Evolutionary conservation across 2,329 filamentous ascomycete genomes (phyloP).

Genomic region (Colletotrichum costaricense): DNA sequence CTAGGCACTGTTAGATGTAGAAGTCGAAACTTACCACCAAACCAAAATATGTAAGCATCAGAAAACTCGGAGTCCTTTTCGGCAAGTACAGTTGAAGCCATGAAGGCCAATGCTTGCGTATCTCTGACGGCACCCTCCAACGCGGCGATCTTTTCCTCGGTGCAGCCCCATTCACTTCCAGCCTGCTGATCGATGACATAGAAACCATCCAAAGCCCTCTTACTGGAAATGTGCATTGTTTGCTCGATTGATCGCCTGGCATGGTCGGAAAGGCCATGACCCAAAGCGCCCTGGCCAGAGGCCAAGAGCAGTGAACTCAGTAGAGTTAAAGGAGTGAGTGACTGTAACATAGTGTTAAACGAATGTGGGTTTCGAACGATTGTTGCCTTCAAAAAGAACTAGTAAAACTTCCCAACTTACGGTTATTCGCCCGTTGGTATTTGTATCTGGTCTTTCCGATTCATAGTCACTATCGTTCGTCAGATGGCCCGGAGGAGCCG

Average conservation of each 20-base stretch:
- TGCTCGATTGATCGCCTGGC: neutral
- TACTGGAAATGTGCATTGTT: neutral
- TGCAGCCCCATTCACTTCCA: constrained; percentile 3
- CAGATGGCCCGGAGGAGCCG: neutral
- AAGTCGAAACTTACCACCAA: neutral
- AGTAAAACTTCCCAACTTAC: neutral
- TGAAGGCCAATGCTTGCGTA: neutral
- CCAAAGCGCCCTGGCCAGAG: neutral
- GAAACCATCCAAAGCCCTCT: neutral
- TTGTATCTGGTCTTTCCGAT: neutral
- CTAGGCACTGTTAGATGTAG: neutral
- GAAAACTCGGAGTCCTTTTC: neutral
- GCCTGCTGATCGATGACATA: constrained; percentile 3
- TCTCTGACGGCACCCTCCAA: neutral
- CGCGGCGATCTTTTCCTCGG: neutral
- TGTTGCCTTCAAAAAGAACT: neutral
- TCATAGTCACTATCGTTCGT: neutral
- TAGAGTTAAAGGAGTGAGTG: neutral
- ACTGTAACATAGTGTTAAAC: neutral
- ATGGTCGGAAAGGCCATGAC: neutral
- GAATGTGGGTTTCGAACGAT: neutral
- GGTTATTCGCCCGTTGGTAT: neutral
- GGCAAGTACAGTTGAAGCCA: neutral
- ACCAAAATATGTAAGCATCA: constrained; percentile 1
- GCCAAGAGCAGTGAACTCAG: neutral